Evolutionary conservation across 176 grass and related monocot species (phyloP), one percentile per base, ranked within the genome.

Genomic region (Aegilops bicornis): DNA sequence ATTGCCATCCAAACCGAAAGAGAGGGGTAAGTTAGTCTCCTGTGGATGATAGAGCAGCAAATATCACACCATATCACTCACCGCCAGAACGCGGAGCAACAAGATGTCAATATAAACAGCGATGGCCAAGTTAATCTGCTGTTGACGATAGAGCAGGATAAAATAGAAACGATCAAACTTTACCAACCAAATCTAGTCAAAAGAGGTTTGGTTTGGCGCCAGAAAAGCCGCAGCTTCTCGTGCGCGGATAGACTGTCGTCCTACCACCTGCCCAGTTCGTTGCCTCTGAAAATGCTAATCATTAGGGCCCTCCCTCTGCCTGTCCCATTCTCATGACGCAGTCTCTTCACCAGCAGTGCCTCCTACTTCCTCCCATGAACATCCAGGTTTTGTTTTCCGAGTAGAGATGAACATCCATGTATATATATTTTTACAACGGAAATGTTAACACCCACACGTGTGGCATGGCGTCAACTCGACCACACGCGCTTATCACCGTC

Each of bases 121-220:
- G 54, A 59, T 3, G 19, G 19, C 8, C 0, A 59, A 59, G 54
- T 62, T 62, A 62, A 0, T 62, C 60, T 62, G 1, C 60, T 8
- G 0, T 33, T 56, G 52, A 37, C 37, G 14, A 52, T 42, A 22
- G 58, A 30, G 12, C 2, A 70, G 79, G 6, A 52, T n/a, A 78
- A 8, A 42, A 78, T 60, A 84, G 3, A 4, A 83, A 71, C 2
- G 68, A 89, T 81, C 69, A 81, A 60, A 76, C 25, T 6, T 19
- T n/a, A 73, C 69, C 83, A 29, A 86, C 78, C 35, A 61, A 81
- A 69, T 89, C 61, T 58, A 86, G 61, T 62, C 78, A 76, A 81
- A 81, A 76, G 77, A 10, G 20, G 68, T 75, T 75, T 75, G 69
- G 33, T 81, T 81, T n/a, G 37, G 27, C 48, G 37, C 60, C 24